A percentile compares a stretch with the other conserved stretches of the same genome.
phyloP scores from a whole-genome alignment of 78 protist species.

The Emiliania huxleyi region DNA sequence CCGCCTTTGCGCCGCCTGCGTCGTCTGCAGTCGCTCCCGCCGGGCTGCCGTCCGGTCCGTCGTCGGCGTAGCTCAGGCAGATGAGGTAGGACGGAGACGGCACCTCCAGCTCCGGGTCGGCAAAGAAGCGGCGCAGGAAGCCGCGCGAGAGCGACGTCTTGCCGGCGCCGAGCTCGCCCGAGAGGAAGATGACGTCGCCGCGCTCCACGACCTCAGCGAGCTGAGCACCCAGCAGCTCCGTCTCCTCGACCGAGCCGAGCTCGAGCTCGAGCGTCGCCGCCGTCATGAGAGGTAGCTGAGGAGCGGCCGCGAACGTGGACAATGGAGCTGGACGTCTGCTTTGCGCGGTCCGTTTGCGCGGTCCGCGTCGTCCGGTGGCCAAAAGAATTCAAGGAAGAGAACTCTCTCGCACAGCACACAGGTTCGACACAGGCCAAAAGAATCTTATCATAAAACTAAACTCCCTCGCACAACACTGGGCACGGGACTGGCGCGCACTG shows the following conservation, averaged over 20 bases:
- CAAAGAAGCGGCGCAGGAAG: background rate
- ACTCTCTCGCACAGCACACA: too few relatives aligned
- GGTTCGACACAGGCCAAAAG: too few relatives aligned
- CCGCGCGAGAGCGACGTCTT: background rate
- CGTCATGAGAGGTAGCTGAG: too few relatives aligned
- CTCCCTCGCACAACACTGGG: too few relatives aligned
- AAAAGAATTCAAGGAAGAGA: too few relatives aligned
- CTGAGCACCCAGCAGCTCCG: background rate
- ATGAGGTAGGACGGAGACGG: constrained; percentile 16
- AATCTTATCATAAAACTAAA: too few relatives aligned
- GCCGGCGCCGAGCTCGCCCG: constrained; percentile 1
- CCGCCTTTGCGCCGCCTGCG: background rate
- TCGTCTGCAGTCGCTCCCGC: background rate
- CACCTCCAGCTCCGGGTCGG: background rate
- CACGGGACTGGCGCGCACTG: too few relatives aligned
- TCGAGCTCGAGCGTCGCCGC: background rate
- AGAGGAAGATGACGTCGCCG: constrained; percentile 13
- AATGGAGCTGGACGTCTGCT: too few relatives aligned
- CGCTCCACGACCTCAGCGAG: background rate
- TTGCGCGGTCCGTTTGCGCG: too few relatives aligned
- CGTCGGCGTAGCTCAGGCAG: background rate
- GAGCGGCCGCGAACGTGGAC: too few relatives aligned
- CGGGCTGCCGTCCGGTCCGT: background rate
- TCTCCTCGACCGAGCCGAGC: background rate
- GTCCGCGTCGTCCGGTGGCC: too few relatives aligned